Evolutionary conservation across 2,329 filamentous ascomycete genomes (phyloP), one percentile per base, ranked within the genome.

Genomic region (Aspergillus chevalieri): DNA sequence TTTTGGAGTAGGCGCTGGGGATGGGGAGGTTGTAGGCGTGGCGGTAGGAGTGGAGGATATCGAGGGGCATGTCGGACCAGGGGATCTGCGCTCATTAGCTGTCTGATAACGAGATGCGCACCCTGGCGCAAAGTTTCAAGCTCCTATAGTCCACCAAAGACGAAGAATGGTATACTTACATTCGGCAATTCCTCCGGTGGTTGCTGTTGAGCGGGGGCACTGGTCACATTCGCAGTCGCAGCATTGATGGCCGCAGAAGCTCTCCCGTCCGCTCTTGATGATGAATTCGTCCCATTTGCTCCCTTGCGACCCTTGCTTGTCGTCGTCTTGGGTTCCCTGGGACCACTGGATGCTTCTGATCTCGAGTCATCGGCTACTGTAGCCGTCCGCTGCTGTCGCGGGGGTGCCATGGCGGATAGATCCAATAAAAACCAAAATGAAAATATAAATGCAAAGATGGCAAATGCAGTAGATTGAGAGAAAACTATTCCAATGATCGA

Each of bases 11-110:
- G 47, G 71, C 67, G 52, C 68, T 68, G 21, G 73, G 69, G n/a
- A 66, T 70, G 46, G 69, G 58, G 30, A 77, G 65, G 57, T 69
- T 73, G 57, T 76, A 72, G 56, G 70, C 69, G 50, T 75, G 71
- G 49, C 74, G 69, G 60, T 77, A 77, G 52, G 72, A 67, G 58
- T 76, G 72, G 43, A 77, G 72, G 54, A 74, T 65, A 14, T 69
- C 64, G 55, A 72, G 64, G 28, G 72, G 66, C 57, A 74, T 67
- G 33, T 66, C 63, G 42, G 69, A 58, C 73, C 73, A 75, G 47
- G 67, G 58, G 50, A 75, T 69, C 73, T 75, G 21, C 21, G 21
- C 21, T 22, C 21, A 22, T 22, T 22, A 22, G 21, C 4, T 22
- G 4, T 6, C 21, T 22, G 21, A 22, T 22, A 22, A 4, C 21